Percentiles rank a stretch among this genome's conserved stretches.
These are phyloP conservation scores for Chaetomiaceae sp. DNA, from an alignment of 2,329 filamentous ascomycete genomes.

Conservation along the genomic window DNA sequence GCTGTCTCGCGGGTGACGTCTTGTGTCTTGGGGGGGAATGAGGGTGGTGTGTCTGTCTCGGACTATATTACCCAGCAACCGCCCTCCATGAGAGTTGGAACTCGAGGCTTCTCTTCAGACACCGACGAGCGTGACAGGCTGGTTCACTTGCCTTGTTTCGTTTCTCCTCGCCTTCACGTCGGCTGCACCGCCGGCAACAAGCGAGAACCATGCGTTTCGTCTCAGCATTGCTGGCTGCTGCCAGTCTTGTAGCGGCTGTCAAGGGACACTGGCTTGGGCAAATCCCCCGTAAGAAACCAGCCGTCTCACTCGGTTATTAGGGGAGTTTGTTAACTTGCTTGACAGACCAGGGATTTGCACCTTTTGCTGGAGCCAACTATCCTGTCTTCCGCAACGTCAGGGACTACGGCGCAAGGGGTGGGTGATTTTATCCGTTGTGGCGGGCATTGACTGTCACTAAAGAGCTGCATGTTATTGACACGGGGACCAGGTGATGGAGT, in stretches of 20 bases:
- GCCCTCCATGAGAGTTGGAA: background rate
- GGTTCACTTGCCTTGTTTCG: background rate
- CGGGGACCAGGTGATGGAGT: slow-evolving; percentile 37
- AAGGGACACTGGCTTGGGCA: slow-evolving; percentile 33
- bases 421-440: slow-evolving; percentile 2
- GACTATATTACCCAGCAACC: slow-evolving; percentile 3
- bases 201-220: slow-evolving; percentile 28
- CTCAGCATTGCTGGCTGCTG: slow-evolving; percentile 29
- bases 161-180: background rate
- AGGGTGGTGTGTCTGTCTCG: background rate
- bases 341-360: slow-evolving; percentile 41
- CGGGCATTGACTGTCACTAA: background rate
- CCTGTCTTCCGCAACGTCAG: slow-evolving; percentile 46
- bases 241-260: slow-evolving; percentile 28
- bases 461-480: background rate
- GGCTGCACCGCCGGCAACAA: background rate
- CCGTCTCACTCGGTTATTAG: background rate
- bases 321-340: slow-evolving; percentile 2
- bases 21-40: slow-evolving; percentile 1
- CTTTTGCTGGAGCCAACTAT: slow-evolving; percentile 39
- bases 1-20: slow-evolving; percentile 3
- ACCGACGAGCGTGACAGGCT: background rate
- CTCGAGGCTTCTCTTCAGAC: background rate
- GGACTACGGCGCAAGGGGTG: slow-evolving; percentile 44
- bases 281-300: slow-evolving; percentile 28